A percentile compares a stretch with the other conserved stretches of the same genome.
These are phyloP conservation scores for Schizochytrium sp. DNA, from an alignment of 108 stramenopile genomes.

Conservation along the genomic window DNA sequence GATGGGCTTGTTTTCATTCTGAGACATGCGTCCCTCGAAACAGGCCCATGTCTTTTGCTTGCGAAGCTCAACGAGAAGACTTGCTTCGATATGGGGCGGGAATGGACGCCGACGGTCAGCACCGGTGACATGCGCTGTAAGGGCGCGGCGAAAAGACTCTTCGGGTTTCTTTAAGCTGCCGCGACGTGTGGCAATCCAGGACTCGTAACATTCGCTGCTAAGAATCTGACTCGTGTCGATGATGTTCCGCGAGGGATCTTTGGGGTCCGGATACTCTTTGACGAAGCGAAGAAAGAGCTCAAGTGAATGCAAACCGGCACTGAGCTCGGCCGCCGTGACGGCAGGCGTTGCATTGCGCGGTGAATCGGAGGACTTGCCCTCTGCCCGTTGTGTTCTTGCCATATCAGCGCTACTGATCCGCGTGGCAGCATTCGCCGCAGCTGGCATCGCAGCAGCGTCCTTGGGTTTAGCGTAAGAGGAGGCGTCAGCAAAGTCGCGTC, in stretches of 20 bases:
- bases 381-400: not conserved
- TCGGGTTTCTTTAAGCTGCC: not conserved
- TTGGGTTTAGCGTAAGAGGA: not conserved
- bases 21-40: not conserved
- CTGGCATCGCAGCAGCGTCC: not conserved
- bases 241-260: not conserved
- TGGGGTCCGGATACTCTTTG: not conserved
- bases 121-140: not conserved
- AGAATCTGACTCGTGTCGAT: not conserved
- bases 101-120: not conserved
- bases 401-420: not conserved
- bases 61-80: not conserved
- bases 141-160: not conserved
- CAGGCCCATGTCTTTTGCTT: constrained; percentile 2
- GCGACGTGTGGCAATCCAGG: not conserved
- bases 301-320: not conserved
- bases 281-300: not conserved
- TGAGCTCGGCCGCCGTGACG: not conserved
- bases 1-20: not conserved
- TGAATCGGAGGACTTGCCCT: not conserved
- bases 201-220: not conserved
- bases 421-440: too few species aligned
- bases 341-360: not conserved
- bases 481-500: not conserved
- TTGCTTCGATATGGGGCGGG: not conserved